Percentiles rank a stretch among this genome's conserved stretches.
These are phyloP conservation scores for Sclerotiophoma versabilis DNA, from an alignment of 2,329 filamentous ascomycete species.

Conservation along the genomic window DNA sequence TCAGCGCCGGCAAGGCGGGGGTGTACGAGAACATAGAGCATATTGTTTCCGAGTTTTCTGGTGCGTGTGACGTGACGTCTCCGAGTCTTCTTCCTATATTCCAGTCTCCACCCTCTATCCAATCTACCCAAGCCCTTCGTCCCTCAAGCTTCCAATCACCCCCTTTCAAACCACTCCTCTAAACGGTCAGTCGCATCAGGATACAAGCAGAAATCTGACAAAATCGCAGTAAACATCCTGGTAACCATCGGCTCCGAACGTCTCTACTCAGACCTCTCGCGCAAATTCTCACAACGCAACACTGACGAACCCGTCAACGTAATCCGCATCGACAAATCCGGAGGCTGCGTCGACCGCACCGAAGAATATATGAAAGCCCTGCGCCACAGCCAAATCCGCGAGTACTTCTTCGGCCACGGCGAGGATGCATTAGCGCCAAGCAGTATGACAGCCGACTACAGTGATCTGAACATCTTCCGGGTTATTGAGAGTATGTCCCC, in stretches of 20 bases:
- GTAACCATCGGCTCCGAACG: constrained; percentile 81
- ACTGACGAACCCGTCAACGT: constrained; percentile 75
- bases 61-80: constrained; percentile 51
- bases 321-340: constrained; percentile 81
- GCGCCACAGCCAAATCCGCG: constrained; percentile 79
- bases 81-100: neutral
- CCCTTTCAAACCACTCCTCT: neutral
- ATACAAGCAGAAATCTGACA: too few species aligned
- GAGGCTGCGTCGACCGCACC: constrained; percentile 81
- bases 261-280: constrained; percentile 76
- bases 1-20: constrained; percentile 67
- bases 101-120: neutral
- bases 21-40: constrained; percentile 82
- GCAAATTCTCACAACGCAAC: constrained; percentile 65
- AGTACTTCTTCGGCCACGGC: constrained; percentile 90
- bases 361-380: constrained; percentile 74
- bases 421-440: constrained; percentile 79
- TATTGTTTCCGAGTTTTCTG: constrained; percentile 73
- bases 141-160: neutral
- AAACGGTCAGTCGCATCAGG: too few species aligned
- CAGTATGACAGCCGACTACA: constrained; percentile 83
- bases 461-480: constrained; percentile 75
- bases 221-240: constrained; percentile 71
- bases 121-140: neutral
- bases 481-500: constrained; percentile 62